Evolutionary conservation across 139 green algal genomes (phyloP).

Genomic region (Chlorella vulgaris): DNA sequence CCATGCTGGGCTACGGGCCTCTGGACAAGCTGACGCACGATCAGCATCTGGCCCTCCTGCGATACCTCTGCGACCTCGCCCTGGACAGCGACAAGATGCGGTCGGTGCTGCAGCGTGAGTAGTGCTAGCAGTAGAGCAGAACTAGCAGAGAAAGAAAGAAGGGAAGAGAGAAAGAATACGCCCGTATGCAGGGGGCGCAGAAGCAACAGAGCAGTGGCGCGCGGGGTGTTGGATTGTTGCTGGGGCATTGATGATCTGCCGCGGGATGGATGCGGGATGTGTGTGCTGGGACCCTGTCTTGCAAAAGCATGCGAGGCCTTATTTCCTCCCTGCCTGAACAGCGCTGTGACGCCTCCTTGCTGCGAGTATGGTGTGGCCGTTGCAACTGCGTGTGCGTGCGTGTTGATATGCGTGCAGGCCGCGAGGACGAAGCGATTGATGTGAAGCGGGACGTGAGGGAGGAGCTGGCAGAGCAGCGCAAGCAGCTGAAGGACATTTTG

Average conservation of each 20-base stretch:
- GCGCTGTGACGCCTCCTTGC: too few species aligned
- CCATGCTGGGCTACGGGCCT: slow-evolving; percentile 42
- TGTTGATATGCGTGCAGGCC: neutral
- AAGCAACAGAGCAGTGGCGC: too few species aligned
- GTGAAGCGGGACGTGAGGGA: slow-evolving; percentile 43
- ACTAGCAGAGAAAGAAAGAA: too few species aligned
- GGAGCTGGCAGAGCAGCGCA: slow-evolving; percentile 52
- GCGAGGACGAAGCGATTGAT: slow-evolving; percentile 45
- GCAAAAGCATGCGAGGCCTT: too few species aligned
- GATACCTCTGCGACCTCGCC: slow-evolving; percentile 46
- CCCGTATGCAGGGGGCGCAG: too few species aligned
- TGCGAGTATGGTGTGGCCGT: too few species aligned
- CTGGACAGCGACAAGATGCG: slow-evolving; percentile 52
- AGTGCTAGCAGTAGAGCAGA: neutral
- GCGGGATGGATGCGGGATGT: too few species aligned
- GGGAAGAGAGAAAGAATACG: too few species aligned
- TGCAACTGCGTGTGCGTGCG: neutral
- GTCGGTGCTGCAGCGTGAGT: slow-evolving; percentile 41
- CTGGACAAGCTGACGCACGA: slow-evolving; percentile 37
- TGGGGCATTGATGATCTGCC: too few species aligned
- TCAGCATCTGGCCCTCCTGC: slow-evolving; percentile 55
- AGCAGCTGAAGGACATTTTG: slow-evolving; percentile 50
- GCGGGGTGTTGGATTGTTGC: too few species aligned
- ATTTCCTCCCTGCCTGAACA: too few species aligned
- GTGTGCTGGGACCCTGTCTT: too few species aligned